These are phyloP conservation scores for Globisporangium carolinianum DNA, from an alignment of 352 stramenopile genomes.

Conservation along the genomic window DNA sequence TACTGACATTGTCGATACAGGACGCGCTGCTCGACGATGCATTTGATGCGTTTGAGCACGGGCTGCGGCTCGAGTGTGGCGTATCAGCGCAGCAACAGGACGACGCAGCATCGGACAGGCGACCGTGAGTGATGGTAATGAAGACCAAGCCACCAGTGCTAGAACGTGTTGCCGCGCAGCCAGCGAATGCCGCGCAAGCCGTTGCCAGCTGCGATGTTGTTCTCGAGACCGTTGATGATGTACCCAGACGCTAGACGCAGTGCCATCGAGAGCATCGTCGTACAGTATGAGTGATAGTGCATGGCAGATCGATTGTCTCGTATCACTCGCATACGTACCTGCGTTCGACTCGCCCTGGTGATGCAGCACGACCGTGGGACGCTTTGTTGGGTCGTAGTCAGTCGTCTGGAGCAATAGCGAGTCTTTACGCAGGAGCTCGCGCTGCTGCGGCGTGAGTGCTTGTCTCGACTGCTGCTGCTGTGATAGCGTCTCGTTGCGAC, in stretches of 20 bases:
- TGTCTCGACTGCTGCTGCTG: slow-evolving; percentile 1
- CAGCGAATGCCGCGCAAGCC: slow-evolving; percentile 73
- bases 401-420: slow-evolving; percentile 43
- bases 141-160: slow-evolving; percentile 8
- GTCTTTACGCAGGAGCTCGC: slow-evolving; percentile 40
- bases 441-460: slow-evolving; percentile 23
- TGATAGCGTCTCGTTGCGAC: slow-evolving; percentile 8
- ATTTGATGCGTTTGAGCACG: slow-evolving; percentile 43
- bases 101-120: background rate
- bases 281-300: too few relatives aligned
- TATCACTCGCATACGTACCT: too few relatives aligned
- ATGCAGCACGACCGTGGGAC: slow-evolving; percentile 65
- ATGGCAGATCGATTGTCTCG: too few relatives aligned
- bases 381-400: slow-evolving; percentile 69
- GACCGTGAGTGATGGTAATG: background rate
- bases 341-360: slow-evolving; percentile 63
- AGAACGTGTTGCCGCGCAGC: slow-evolving; percentile 74
- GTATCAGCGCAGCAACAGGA: slow-evolving; percentile 4
- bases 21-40: slow-evolving; percentile 56
- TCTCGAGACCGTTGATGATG: slow-evolving; percentile 83
- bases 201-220: slow-evolving; percentile 76
- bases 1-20: slow-evolving; percentile 15
- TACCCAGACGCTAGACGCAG: slow-evolving; percentile 39
- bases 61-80: slow-evolving; percentile 27
- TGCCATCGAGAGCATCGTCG: too few relatives aligned